phyloP scores from a whole-genome alignment of 257 asterid genomes.

The Nicotiana tomentosiformis region DNA sequence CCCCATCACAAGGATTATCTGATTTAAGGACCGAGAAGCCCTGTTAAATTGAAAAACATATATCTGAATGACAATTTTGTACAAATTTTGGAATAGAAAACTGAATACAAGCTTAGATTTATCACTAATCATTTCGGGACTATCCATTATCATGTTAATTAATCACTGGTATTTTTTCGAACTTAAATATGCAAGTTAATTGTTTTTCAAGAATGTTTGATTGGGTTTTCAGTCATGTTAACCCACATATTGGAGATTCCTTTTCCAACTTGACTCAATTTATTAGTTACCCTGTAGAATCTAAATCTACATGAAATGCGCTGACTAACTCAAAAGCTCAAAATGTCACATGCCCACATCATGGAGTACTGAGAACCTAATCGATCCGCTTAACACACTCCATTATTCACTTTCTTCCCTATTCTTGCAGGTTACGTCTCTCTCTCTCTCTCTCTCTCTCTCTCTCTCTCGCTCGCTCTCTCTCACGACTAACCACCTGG shows the following conservation, averaged over 20 bases:
- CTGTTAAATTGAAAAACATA: slow-evolving; percentile 25
- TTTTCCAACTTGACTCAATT: not conserved
- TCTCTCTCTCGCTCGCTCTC: not conserved
- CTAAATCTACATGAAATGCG: not conserved
- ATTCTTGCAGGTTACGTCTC: not conserved
- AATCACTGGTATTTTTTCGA: not conserved
- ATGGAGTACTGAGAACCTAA: not conserved
- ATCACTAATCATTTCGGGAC: not conserved
- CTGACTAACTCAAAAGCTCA: not conserved
- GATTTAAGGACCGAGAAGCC: slow-evolving; percentile 67
- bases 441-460: not conserved
- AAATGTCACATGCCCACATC: not conserved
- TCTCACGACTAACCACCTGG: not conserved
- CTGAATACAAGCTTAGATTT: not conserved
- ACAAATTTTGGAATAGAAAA: slow-evolving; percentile 5
- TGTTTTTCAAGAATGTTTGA: not conserved
- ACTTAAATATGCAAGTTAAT: not conserved
- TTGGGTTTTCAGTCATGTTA: not conserved
- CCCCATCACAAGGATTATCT: slow-evolving; percentile 42
- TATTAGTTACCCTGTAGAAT: not conserved
- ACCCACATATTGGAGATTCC: not conserved
- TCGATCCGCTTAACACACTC: not conserved
- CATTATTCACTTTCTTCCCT: not conserved
- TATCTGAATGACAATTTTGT: not conserved
- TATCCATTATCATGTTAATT: not conserved